Evolutionary conservation across 495 filamentous ascomycete genomes (phyloP), one percentile per base, ranked within the genome.

Genomic region (Daldinia loculata): DNA sequence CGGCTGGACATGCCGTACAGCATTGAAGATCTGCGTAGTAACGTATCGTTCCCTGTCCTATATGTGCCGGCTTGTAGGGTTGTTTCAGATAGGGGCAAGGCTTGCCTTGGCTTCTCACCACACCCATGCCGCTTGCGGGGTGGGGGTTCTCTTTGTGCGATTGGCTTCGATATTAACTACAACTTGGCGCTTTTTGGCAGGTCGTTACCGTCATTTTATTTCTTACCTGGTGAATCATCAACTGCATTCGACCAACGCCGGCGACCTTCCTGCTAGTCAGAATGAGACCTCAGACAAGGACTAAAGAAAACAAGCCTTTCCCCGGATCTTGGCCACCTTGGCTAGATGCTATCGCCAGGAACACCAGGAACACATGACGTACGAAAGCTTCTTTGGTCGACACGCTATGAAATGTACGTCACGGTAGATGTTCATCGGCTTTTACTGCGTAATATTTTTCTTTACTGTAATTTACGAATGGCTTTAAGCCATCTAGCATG

Each of bases 101-200:
- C 56, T 19, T 30, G 14, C 34, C 45, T 50, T 39, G 30, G 38
- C 48, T 66, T 45, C 38, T 38, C 56, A n/a, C 34, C 45, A 24
- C n/a, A 14, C 24, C 34, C 30, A 56, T 61, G 70, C 50, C 70
- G 61, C 60, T 61, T 50, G 53, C 41, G 52, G 43, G 36, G 56
- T 60, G 56, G 56, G 56, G 56, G 56, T 43, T 45, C 36, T 30
- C 32, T 50, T 36, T 43, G 29, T 26, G 38, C 34, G 14, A 52
- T 38, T 38, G 22, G 53, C 30, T 48, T 61, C 29, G 32, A 43
- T 63, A 43, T 61, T 69, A 30, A 45, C 19, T 59, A 62, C 41
- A 29, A 66, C 63, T 70, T 67, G 71, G 62, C 63, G 59, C 50
- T 64, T 74, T 74, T 70, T 70, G 71, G 71, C 66, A 74, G 71